Conservation (phyloP, 164 flowering plant species). For the Protea cynaroides region DNA sequence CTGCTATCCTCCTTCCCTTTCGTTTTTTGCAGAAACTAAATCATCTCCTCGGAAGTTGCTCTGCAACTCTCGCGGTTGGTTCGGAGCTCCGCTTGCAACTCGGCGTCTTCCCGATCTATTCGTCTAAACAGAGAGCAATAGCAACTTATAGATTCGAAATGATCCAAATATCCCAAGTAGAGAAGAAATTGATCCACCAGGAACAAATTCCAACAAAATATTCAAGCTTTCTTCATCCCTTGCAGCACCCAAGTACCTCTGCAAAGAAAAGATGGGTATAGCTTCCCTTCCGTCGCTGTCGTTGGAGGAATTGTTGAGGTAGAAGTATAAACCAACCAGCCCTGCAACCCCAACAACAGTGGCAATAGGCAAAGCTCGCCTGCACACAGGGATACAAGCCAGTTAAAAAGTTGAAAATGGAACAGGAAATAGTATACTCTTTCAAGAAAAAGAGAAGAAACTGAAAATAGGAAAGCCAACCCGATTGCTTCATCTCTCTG, state of each 20-base stretch:
- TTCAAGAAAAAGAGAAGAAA: background rate
- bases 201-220: constrained; percentile 51
- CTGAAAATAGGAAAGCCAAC: background rate
- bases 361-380: constrained; percentile 71
- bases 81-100: too few relatives aligned
- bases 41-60: too few relatives aligned
- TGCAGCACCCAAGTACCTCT: constrained; percentile 53
- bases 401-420: background rate
- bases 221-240: constrained; percentile 46
- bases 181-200: constrained; percentile 61
- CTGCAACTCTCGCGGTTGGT: too few relatives aligned
- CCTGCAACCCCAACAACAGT: constrained; percentile 59
- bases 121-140: background rate
- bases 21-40: too few relatives aligned
- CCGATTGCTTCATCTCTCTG: background rate
- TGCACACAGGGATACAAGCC: constrained; percentile 24
- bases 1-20: too few relatives aligned
- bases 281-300: too few relatives aligned
- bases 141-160: constrained; percentile 1
- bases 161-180: constrained; percentile 48
- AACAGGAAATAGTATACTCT: background rate
- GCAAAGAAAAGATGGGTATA: background rate
- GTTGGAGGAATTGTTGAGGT: constrained; percentile 58
- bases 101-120: too few relatives aligned
- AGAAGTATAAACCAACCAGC: constrained; percentile 72